A percentile compares a stretch with the other conserved stretches of the same genome.
Evolutionary conservation across 495 filamentous ascomycete genomes (phyloP).

Genomic region (Penicillium longicatenatum): DNA sequence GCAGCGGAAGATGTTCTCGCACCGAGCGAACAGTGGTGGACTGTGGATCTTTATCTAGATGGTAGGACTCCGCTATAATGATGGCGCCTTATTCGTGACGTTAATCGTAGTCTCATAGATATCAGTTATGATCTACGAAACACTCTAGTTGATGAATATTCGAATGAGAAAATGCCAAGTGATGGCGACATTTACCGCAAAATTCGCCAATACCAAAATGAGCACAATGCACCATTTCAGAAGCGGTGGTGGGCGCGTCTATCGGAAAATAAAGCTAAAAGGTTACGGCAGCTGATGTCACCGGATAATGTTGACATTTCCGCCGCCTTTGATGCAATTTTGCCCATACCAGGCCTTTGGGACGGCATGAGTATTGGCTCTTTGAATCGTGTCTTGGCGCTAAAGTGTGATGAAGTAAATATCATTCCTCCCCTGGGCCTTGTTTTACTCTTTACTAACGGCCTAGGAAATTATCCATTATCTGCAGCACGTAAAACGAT

Average conservation of each 20-base stretch:
- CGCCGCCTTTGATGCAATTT: slow-evolving; percentile 25
- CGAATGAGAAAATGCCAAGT: slow-evolving; percentile 26
- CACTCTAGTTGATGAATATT: slow-evolving; percentile 30
- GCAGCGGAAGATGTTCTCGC: slow-evolving; percentile 22
- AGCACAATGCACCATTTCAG: slow-evolving; percentile 15
- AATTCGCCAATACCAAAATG: slow-evolving; percentile 30
- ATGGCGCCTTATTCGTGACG: background rate
- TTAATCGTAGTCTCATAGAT: slow-evolving; percentile 18
- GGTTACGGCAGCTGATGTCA: slow-evolving; percentile 8
- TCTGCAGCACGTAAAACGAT: background rate
- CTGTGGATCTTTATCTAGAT: slow-evolving; percentile 31
- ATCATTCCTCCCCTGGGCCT: too few species aligned
- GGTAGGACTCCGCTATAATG: slow-evolving; percentile 10
- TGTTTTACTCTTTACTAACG: too few species aligned
- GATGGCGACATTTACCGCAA: slow-evolving; percentile 37
- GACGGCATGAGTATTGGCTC: slow-evolving; percentile 28
- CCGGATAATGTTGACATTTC: slow-evolving; percentile 10
- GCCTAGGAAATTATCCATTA: slow-evolving; percentile 23
- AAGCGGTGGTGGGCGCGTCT: slow-evolving; percentile 16
- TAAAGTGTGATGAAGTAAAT: slow-evolving; percentile 18
- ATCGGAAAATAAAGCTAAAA: slow-evolving; percentile 15
- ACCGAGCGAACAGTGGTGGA: slow-evolving; percentile 28
- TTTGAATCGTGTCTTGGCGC: slow-evolving; percentile 20
- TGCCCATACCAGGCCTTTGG: slow-evolving; percentile 31
- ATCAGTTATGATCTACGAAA: slow-evolving; percentile 22